Conservation (phyloP, 2,329 filamentous ascomycete species). For the Metarhizium humberi region DNA sequence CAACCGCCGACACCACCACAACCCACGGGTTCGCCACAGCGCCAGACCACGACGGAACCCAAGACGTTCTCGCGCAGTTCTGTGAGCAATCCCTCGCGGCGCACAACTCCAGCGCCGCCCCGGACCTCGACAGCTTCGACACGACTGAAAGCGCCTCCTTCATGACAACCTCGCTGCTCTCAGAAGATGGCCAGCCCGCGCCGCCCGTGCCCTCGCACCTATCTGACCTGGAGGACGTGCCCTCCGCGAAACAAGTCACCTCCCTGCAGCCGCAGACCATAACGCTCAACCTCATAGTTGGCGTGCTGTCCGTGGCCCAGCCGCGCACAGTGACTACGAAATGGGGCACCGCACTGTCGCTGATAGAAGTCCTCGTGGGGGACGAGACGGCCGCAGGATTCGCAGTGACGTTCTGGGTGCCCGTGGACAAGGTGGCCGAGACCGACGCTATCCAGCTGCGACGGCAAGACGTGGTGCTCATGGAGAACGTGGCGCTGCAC, state of each 20-base stretch:
- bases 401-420: conserved; percentile 75
- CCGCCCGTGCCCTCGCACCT: conserved; percentile 22
- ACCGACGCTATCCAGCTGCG: conserved; percentile 39
- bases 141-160: conserved; percentile 11
- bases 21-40: background rate
- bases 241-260: conserved; percentile 53
- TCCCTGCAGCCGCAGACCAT: conserved; percentile 70
- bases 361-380: conserved; percentile 71
- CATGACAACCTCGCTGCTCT: conserved; percentile 10
- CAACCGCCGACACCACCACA: conserved; percentile 29
- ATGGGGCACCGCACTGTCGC: conserved; percentile 50
- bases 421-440: conserved; percentile 23
- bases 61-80: conserved; percentile 50
- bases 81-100: conserved; percentile 69
- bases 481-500: conserved; percentile 71
- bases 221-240: conserved; percentile 58
- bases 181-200: conserved; percentile 9
- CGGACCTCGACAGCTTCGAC: conserved; percentile 17
- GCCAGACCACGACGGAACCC: conserved; percentile 24
- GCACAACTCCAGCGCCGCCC: conserved; percentile 57
- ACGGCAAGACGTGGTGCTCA: conserved; percentile 66
- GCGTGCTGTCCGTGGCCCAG: conserved; percentile 62
- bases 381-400: conserved; percentile 81
- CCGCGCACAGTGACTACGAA: conserved; percentile 60
- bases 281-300: conserved; percentile 73